Percentiles rank a stretch among this genome's conserved stretches.
Conservation (phyloP, 805 yeast species). For the Dipodascus albidus region DNA sequence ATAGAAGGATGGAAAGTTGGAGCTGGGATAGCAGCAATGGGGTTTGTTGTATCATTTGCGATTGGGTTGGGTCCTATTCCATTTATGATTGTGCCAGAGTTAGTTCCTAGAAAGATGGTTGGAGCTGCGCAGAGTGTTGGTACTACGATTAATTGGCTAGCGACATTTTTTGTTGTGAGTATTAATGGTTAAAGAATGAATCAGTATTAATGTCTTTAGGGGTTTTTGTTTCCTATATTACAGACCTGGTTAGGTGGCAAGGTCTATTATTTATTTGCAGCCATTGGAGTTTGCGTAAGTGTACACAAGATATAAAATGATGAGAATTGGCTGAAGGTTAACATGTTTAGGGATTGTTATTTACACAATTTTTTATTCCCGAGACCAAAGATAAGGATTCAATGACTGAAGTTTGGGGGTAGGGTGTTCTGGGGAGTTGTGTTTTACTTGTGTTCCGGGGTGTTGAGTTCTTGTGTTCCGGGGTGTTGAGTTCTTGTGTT, state of each 20-base stretch:
- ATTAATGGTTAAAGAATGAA: background rate
- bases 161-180: conserved; percentile 46
- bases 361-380: conserved; percentile 43
- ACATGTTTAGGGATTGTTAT: conserved; percentile 22
- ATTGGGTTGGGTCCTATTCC: conserved; percentile 95
- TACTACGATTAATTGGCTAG: conserved; percentile 80
- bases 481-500: too few species aligned
- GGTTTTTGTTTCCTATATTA: conserved; percentile 67
- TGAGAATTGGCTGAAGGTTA: background rate
- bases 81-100: conserved; percentile 74
- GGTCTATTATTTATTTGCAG: conserved; percentile 55
- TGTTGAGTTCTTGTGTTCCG: background rate
- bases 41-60: conserved; percentile 78
- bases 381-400: conserved; percentile 60
- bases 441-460: too few species aligned
- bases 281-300: conserved; percentile 8
- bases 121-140: conserved; percentile 91
- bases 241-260: conserved; percentile 60
- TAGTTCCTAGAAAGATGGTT: conserved; percentile 69
- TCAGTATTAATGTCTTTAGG: conserved; percentile 27
- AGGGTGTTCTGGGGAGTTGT: too few species aligned
- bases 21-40: conserved; percentile 39
- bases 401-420: conserved; percentile 15
- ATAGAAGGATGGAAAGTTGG: conserved; percentile 4
- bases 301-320: conserved; percentile 21